Percentiles rank a stretch among this genome's conserved stretches.
These are phyloP conservation scores for Penicillium coprophilum DNA, from an alignment of 495 filamentous ascomycete genomes.

Conservation along the genomic window DNA sequence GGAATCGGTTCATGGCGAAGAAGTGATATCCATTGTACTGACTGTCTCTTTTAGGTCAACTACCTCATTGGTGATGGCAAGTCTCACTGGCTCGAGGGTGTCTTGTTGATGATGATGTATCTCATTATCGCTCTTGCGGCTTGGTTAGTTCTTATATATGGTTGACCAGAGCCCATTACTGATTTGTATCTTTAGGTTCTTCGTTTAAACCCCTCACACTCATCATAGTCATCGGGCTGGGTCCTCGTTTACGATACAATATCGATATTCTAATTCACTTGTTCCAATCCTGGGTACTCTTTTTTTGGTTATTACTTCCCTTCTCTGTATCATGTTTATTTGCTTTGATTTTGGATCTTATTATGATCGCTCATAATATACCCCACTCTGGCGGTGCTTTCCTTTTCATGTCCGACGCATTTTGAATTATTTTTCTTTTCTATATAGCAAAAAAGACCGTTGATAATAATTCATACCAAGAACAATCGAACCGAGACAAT, in stretches of 20 bases:
- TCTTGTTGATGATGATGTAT: constrained; percentile 71
- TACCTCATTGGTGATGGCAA: constrained; percentile 70
- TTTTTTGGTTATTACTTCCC: constrained; percentile 3
- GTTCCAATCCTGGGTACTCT: constrained; percentile 8
- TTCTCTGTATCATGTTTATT: constrained; percentile 8
- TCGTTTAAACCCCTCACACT: neutral
- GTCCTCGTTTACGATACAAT: neutral
- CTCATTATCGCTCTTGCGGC: constrained; percentile 65
- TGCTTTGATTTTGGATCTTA: neutral
- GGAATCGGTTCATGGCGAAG: neutral
- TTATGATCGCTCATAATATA: constrained; percentile 13
- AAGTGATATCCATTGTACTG: neutral
- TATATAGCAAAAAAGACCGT: neutral
- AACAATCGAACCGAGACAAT: neutral
- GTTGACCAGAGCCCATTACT: constrained; percentile 2
- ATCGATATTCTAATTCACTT: constrained; percentile 9
- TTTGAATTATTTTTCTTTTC: neutral
- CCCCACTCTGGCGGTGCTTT: neutral
- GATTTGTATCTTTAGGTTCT: constrained; percentile 5
- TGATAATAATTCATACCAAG: neutral
- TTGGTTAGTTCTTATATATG: constrained; percentile 37
- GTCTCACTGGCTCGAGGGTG: constrained; percentile 70
- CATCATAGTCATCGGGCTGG: neutral
- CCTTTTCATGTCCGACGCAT: neutral
- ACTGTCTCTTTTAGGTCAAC: constrained; percentile 55